These are phyloP conservation scores for Oidiodendron maius DNA, from an alignment of 495 filamentous ascomycete species.

Conservation along the genomic window DNA sequence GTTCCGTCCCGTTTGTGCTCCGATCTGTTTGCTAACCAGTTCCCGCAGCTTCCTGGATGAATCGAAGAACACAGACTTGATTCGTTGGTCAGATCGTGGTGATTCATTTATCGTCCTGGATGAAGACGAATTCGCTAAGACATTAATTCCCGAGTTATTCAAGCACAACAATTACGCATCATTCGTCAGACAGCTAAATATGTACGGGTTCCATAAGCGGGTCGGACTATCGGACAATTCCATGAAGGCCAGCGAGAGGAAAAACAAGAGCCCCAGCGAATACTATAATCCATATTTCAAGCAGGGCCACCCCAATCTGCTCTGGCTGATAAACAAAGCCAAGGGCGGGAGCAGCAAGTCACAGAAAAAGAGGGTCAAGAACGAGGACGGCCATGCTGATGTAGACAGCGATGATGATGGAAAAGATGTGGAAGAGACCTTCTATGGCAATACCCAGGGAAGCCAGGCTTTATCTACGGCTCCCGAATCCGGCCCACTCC, in stretches of 20 bases:
- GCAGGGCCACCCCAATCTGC: constrained; percentile 82
- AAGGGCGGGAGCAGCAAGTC: constrained; percentile 50
- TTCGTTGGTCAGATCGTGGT: constrained; percentile 94
- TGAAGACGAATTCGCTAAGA: constrained; percentile 98
- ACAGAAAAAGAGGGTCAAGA: constrained; percentile 51
- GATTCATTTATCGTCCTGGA: constrained; percentile 96
- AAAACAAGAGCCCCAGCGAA: constrained; percentile 96
- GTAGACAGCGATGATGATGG: constrained; percentile 66
- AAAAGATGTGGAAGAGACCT: constrained; percentile 35
- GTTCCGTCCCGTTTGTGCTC: background rate
- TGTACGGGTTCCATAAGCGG: constrained; percentile 99
- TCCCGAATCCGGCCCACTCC: constrained; percentile 44
- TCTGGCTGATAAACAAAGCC: constrained; percentile 98
- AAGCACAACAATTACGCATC: constrained; percentile 99
- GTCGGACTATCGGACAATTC: constrained; percentile 96
- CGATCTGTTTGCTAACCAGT: constrained; percentile 12
- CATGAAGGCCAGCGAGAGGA: constrained; percentile 92
- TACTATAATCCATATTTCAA: constrained; percentile 97
- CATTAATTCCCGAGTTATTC: constrained; percentile 92
- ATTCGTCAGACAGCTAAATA: constrained; percentile 96
- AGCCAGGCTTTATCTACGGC: constrained; percentile 20
- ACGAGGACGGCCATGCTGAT: constrained; percentile 58
- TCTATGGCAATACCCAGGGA: constrained; percentile 10
- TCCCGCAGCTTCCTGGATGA: constrained; percentile 79
- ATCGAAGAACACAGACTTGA: constrained; percentile 84